Evolutionary conservation across 495 filamentous ascomycete species (phyloP).

Genomic region (Trichoderma orchidacearum): DNA sequence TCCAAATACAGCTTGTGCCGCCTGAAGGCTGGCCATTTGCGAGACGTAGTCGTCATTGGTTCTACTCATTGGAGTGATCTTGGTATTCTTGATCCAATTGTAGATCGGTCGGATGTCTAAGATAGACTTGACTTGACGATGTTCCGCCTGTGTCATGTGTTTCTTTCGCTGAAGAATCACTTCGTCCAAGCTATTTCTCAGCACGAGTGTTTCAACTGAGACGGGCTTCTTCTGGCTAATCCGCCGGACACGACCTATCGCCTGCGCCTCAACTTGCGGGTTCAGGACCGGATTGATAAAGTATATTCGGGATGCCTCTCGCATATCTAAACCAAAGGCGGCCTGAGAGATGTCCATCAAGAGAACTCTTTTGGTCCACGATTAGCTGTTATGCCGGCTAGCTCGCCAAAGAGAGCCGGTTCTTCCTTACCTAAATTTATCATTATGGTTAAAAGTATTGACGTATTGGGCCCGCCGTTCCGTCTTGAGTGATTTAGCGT

Average conservation of each 20-base stretch:
- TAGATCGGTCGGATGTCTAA: constrained; percentile 68
- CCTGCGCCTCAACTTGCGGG: constrained; percentile 77
- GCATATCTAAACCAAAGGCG: constrained; percentile 76
- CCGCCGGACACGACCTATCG: constrained; percentile 78
- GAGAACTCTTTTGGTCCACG: constrained; percentile 47
- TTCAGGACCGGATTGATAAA: constrained; percentile 85
- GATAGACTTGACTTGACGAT: constrained; percentile 48
- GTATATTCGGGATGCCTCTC: constrained; percentile 71
- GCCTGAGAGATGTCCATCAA: constrained; percentile 85
- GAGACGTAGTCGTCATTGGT: constrained; percentile 26
- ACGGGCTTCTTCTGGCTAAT: constrained; percentile 77
- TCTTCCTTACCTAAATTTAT: constrained; percentile 32
- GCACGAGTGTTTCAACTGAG: constrained; percentile 72
- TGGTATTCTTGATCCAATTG: constrained; percentile 62
- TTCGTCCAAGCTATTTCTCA: constrained; percentile 76
- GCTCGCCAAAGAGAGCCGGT: no score
- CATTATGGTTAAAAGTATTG: constrained; percentile 56
- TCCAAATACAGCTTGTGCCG: constrained; percentile 47
- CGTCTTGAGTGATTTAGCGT: constrained; percentile 51
- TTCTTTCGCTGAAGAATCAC: constrained; percentile 60
- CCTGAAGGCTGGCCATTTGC: constrained; percentile 42
- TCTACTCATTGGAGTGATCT: constrained; percentile 43
- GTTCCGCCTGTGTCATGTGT: constrained; percentile 68
- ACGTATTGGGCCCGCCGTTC: constrained; percentile 57
- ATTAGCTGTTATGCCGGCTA: no score